phyloP scores from a whole-genome alignment of 2,329 filamentous ascomycete species.

The Apiospora koreana region DNA sequence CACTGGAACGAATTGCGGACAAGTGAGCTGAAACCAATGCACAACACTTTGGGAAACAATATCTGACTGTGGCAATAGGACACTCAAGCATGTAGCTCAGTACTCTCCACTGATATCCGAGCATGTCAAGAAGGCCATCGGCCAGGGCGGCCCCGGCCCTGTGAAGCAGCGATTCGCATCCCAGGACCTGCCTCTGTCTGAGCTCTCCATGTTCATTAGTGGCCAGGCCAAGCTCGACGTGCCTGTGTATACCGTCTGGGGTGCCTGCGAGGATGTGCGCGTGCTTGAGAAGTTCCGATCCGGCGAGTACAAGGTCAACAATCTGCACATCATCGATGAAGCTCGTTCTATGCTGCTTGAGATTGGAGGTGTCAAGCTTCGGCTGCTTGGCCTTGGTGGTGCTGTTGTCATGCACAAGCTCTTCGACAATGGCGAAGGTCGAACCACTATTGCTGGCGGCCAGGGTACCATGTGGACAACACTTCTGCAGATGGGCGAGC shows the following conservation, averaged over 20 bases:
- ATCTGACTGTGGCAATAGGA: slow-evolving; percentile 55
- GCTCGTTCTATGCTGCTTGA: slow-evolving; percentile 94
- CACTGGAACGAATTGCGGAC: slow-evolving; percentile 94
- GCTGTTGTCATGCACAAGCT: slow-evolving; percentile 99
- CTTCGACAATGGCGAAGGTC: slow-evolving; percentile 96
- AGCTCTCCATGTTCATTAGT: slow-evolving; percentile 85
- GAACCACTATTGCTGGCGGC: slow-evolving; percentile 96
- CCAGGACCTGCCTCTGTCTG: slow-evolving; percentile 85
- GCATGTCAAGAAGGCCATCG: slow-evolving; percentile 67
- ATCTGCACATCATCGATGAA: slow-evolving; percentile 98
- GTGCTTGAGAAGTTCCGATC: slow-evolving; percentile 97
- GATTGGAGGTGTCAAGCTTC: slow-evolving; percentile 92
- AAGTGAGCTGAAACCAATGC: slow-evolving; percentile 65
- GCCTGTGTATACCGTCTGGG: slow-evolving; percentile 98
- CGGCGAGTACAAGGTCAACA: slow-evolving; percentile 95
- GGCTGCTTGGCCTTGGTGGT: slow-evolving; percentile 88
- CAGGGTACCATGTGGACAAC: slow-evolving; percentile 99
- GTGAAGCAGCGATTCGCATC: slow-evolving; percentile 85
- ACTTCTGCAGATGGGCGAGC: slow-evolving; percentile 93
- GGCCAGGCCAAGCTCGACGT: slow-evolving; percentile 91
- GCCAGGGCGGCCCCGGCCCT: slow-evolving; percentile 67
- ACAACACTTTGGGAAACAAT: neutral
- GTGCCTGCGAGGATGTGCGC: slow-evolving; percentile 96
- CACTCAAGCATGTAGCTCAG: slow-evolving; percentile 95
- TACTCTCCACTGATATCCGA: slow-evolving; percentile 94